Conservation (phyloP, 768 basidiomycete genomes). For the Hydnum rufescens region DNA sequence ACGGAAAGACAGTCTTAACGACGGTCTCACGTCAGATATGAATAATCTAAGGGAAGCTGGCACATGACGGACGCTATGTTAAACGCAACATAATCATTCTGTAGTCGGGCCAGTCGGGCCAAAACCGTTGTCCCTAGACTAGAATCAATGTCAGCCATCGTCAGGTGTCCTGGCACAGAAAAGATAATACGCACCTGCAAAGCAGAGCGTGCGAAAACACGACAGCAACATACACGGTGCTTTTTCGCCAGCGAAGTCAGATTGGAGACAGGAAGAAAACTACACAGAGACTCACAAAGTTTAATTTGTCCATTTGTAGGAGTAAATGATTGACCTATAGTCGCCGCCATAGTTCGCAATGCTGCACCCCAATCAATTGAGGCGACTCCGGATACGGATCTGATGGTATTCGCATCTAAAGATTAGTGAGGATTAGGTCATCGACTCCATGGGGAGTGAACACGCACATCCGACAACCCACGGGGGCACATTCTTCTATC, state of each 20-base stretch:
- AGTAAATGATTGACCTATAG: constrained; percentile 23
- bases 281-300: constrained; percentile 22
- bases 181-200: constrained; percentile 18
- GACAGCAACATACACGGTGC: constrained; percentile 45
- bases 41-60: not conserved
- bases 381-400: constrained; percentile 29
- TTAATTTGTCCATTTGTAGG: constrained; percentile 26
- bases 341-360: constrained; percentile 43
- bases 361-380: constrained; percentile 52
- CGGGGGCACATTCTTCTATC: constrained; percentile 28
- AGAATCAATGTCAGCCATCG: not conserved
- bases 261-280: constrained; percentile 1
- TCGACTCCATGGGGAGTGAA: not conserved
- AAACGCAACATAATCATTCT: constrained; percentile 48
- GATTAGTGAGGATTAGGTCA: no score
- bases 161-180: not conserved
- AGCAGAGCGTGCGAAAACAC: constrained; percentile 40
- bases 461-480: constrained; percentile 35
- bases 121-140: constrained; percentile 35
- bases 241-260: constrained; percentile 14
- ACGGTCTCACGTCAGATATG: not conserved
- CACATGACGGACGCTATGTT: constrained; percentile 31
- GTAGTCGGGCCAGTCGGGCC: constrained; percentile 46
- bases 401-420: constrained; percentile 33
- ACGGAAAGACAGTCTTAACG: constrained; percentile 48